Conservation (phyloP, 176 grass and related monocot genomes). For the bread wheat (Triticum aestivum) region DNA sequence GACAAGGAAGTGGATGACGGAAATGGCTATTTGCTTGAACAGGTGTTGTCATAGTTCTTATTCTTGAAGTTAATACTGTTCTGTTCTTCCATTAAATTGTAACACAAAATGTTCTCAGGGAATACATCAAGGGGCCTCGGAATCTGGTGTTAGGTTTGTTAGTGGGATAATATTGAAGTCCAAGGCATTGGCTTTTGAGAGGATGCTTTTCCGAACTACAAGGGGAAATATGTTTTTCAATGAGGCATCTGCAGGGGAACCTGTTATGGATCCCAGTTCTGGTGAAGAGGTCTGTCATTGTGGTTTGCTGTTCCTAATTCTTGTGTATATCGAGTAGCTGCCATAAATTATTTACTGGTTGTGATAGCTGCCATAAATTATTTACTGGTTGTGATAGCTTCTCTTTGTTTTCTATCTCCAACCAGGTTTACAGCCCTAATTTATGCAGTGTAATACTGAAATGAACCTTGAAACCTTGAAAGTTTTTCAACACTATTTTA, state of each 20-base stretch:
- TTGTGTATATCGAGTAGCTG: slow-evolving; percentile 5
- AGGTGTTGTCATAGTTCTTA: slow-evolving; percentile 52
- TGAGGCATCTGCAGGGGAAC: slow-evolving; percentile 81
- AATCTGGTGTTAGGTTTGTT: slow-evolving; percentile 90
- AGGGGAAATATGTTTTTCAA: slow-evolving; percentile 99
- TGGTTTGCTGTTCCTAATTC: slow-evolving; percentile 36
- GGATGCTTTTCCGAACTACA: slow-evolving; percentile 97
- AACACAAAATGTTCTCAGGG: slow-evolving; percentile 52
- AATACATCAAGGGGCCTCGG: slow-evolving; percentile 46
- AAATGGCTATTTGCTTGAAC: slow-evolving; percentile 80
- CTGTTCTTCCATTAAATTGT: slow-evolving; percentile 15
- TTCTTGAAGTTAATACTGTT: slow-evolving; percentile 25
- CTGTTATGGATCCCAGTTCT: slow-evolving; percentile 83
- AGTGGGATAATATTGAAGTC: slow-evolving; percentile 90
- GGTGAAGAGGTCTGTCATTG: slow-evolving; percentile 85
- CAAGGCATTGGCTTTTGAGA: slow-evolving; percentile 94
- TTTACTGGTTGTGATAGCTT: slow-evolving; percentile 25
- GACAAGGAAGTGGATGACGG: slow-evolving; percentile 53
- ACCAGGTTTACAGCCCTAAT: not conserved
- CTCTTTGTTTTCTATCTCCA: slow-evolving; percentile 12
- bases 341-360: slow-evolving; percentile 21
- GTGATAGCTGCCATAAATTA: slow-evolving; percentile 6
- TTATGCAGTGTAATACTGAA: not conserved
- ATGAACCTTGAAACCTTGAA: slow-evolving; percentile 12
- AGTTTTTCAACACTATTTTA: slow-evolving; percentile 15